phyloP scores from a whole-genome alignment of 805 yeast genomes.

The Saccharomycopsis microspora region DNA sequence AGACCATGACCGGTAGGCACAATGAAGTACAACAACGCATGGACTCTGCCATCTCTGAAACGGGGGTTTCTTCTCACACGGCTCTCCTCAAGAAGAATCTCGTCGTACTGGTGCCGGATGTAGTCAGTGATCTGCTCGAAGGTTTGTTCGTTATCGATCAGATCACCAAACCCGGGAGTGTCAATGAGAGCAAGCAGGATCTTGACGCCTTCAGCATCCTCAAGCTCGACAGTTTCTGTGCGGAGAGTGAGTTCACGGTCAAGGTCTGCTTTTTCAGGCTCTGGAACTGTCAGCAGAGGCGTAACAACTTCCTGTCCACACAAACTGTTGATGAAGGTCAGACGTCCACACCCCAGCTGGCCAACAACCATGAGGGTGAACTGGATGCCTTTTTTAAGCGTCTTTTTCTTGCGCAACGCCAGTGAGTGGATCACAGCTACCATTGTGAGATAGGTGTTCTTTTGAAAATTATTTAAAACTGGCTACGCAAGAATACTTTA shows the following conservation, averaged over 20 bases:
- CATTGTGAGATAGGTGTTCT: slow-evolving; percentile 22
- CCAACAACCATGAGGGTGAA: slow-evolving; percentile 85
- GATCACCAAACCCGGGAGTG: slow-evolving; percentile 77
- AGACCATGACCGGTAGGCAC: slow-evolving; percentile 81
- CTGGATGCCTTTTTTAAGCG: slow-evolving; percentile 71
- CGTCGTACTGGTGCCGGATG: slow-evolving; percentile 74
- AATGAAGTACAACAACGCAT: slow-evolving; percentile 62
- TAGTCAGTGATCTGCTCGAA: slow-evolving; percentile 67
- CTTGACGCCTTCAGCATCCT: slow-evolving; percentile 78
- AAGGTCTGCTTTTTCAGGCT: slow-evolving; percentile 39
- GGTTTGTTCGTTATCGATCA: slow-evolving; percentile 54
- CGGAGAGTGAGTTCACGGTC: slow-evolving; percentile 51
- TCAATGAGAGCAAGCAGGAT: slow-evolving; percentile 67
- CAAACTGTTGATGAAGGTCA: slow-evolving; percentile 84
- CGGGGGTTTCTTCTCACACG: slow-evolving; percentile 78
- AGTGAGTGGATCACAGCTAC: slow-evolving; percentile 38
- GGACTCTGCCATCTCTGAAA: slow-evolving; percentile 76
- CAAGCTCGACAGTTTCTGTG: slow-evolving; percentile 74
- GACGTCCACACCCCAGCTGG: slow-evolving; percentile 77
- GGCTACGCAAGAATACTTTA: neutral
- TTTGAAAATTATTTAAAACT: neutral
- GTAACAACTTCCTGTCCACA: slow-evolving; percentile 85
- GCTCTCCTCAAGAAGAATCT: slow-evolving; percentile 68
- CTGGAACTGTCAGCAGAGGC: slow-evolving; percentile 45
- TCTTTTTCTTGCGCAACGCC: slow-evolving; percentile 62